Conservation (phyloP, 768 basidiomycete species). For the Naganishia antarctica region DNA sequence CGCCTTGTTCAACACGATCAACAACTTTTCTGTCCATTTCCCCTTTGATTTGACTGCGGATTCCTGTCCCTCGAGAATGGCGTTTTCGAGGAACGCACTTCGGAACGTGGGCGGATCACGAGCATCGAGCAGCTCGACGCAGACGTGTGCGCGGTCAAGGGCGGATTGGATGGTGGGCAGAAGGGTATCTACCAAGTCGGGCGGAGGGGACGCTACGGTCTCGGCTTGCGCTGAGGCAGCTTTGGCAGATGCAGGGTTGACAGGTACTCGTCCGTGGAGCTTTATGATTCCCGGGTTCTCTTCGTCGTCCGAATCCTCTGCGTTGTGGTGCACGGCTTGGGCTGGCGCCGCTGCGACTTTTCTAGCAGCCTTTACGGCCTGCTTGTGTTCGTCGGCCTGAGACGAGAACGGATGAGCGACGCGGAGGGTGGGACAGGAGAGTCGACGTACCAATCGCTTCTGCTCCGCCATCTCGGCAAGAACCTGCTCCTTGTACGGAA, state of each 20-base stretch:
- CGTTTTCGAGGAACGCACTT: constrained; percentile 61
- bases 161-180: constrained; percentile 63
- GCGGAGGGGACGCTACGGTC: constrained; percentile 37
- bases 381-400: constrained; percentile 72
- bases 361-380: constrained; percentile 59
- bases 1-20: constrained; percentile 79
- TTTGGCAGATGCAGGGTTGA: constrained; percentile 39
- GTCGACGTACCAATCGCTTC: constrained; percentile 54
- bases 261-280: constrained; percentile 32
- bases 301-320: constrained; percentile 53
- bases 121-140: constrained; percentile 76
- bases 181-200: constrained; percentile 62
- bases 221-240: not conserved
- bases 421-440: not conserved
- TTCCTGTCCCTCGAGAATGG: constrained; percentile 43
- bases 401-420: not conserved
- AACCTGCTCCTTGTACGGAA: constrained; percentile 91
- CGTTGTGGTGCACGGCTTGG: constrained; percentile 52
- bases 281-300: constrained; percentile 45
- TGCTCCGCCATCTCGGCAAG: constrained; percentile 82
- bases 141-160: constrained; percentile 69
- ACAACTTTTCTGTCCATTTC: constrained; percentile 54
- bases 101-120: constrained; percentile 73
- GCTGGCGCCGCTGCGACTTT: constrained; percentile 53
- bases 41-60: constrained; percentile 44